A percentile compares a stretch with the other conserved stretches of the same genome.
Conservation (phyloP, 169 alveolate genomes). For the Plasmodium adleri region DNA sequence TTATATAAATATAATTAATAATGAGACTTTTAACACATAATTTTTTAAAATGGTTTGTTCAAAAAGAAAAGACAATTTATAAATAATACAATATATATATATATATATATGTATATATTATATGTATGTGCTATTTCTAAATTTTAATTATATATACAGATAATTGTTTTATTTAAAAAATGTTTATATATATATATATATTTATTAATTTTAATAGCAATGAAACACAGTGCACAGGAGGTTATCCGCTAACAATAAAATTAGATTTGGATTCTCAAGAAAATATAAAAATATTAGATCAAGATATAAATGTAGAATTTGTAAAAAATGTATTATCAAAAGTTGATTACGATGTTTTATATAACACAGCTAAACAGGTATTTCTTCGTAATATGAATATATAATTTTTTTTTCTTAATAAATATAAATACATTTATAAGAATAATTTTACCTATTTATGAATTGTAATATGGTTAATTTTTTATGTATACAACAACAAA, state of each 20-base stretch:
- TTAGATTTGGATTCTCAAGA: constrained; percentile 60
- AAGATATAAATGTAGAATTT: constrained; percentile 83
- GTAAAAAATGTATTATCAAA: constrained; percentile 82
- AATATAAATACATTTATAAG: neutral
- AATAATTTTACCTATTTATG: too few species aligned
- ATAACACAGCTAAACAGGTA: constrained; percentile 85
- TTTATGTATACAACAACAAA: too few species aligned
- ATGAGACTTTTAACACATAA: constrained; percentile 87
- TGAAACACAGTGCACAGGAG: constrained; percentile 79
- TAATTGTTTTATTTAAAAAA: too few species aligned
- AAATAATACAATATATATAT: neutral
- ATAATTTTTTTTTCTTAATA: neutral
- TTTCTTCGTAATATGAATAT: neutral
- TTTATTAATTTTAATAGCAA: constrained; percentile 75
- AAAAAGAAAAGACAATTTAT: neutral
- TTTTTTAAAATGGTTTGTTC: constrained; percentile 84
- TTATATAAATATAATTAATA: constrained; percentile 10
- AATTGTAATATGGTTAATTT: too few species aligned
- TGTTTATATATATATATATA: neutral
- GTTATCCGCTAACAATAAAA: constrained; percentile 81
- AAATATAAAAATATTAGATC: constrained; percentile 78
- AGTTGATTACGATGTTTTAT: constrained; percentile 82
- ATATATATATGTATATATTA: constrained; percentile 20
- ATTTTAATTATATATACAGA: too few species aligned
- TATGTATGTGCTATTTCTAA: neutral